These are phyloP conservation scores for Erysiphe pulchra DNA, from an alignment of 2,329 filamentous ascomycete species.

Conservation along the genomic window DNA sequence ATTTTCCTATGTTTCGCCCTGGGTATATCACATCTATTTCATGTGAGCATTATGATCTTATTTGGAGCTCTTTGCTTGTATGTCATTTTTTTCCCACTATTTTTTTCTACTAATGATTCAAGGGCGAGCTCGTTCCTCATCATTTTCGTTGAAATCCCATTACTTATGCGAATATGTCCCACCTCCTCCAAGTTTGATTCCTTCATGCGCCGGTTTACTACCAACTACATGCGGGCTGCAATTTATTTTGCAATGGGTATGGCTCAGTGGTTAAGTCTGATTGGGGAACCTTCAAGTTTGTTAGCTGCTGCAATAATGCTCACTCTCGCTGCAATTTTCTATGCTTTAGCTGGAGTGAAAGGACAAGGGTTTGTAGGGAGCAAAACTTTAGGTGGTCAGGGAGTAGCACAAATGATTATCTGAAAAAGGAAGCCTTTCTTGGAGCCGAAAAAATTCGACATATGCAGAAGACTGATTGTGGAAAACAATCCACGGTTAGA, in stretches of 20 bases:
- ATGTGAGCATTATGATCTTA: conserved; percentile 19
- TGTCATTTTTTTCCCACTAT: conserved; percentile 10
- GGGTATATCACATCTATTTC: conserved; percentile 42
- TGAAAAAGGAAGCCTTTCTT: conserved; percentile 17
- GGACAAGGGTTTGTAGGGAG: conserved; percentile 72
- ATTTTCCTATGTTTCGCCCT: conserved; percentile 47
- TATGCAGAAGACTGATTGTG: too few species aligned
- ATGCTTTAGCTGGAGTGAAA: conserved; percentile 53
- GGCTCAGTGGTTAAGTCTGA: conserved; percentile 63
- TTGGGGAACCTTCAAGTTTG: conserved; percentile 38
- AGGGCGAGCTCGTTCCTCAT: conserved; percentile 49
- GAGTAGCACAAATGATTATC: conserved; percentile 95
- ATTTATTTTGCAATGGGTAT: conserved; percentile 63
- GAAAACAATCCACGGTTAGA: too few species aligned
- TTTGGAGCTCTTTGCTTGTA: conserved; percentile 26
- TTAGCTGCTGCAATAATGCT: conserved; percentile 72
- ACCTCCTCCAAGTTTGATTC: conserved; percentile 73
- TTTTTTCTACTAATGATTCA: conserved; percentile 2
- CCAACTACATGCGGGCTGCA: conserved; percentile 85
- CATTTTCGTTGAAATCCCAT: conserved; percentile 71
- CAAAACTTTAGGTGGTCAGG: conserved; percentile 85
- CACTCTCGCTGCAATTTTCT: conserved; percentile 52
- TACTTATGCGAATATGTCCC: conserved; percentile 91
- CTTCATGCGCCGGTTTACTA: conserved; percentile 76
- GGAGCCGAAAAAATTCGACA: too few species aligned